A percentile compares a stretch with the other conserved stretches of the same genome.
phyloP scores from a whole-genome alignment of 164 flowering plant genomes.

The Buxus sempervirens region DNA sequence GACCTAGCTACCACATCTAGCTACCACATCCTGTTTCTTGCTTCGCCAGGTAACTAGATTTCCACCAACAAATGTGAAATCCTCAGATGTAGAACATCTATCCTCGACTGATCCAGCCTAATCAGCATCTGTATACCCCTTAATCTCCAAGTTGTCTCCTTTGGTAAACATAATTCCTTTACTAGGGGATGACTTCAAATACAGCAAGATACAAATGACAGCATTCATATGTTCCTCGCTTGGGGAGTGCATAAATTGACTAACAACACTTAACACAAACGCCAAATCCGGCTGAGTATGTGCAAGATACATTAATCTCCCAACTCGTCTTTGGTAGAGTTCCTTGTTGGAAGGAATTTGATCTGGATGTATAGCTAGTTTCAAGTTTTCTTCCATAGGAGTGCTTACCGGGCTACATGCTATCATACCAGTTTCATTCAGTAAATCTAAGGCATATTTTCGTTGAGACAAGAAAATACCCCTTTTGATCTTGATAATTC shows the following conservation, averaged over 20 bases:
- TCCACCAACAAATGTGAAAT: conserved; percentile 7
- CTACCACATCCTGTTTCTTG: conserved; percentile 11
- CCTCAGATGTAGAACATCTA: neutral
- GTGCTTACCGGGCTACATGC: neutral
- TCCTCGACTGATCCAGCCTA: neutral
- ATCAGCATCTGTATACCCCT: neutral
- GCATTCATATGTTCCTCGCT: conserved; percentile 1
- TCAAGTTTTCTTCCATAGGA: neutral
- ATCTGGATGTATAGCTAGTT: neutral
- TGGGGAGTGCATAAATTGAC: conserved; percentile 5
- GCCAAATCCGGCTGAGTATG: neutral
- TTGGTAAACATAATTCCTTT: conserved; percentile 1
- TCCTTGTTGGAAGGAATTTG: neutral
- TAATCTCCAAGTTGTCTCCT: too few relatives aligned
- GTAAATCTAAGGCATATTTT: neutral
- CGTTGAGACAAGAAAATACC: neutral
- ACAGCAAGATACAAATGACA: neutral
- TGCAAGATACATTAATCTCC: too few relatives aligned
- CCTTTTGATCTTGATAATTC: neutral
- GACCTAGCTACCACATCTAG: conserved; percentile 3
- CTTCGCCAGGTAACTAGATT: conserved; percentile 7
- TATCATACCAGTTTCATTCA: neutral
- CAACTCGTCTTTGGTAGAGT: neutral
- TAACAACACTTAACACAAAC: neutral
- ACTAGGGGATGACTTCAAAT: neutral